These are phyloP conservation scores for Nemania serpens DNA, from an alignment of 2,329 filamentous ascomycete species.

Conservation along the genomic window DNA sequence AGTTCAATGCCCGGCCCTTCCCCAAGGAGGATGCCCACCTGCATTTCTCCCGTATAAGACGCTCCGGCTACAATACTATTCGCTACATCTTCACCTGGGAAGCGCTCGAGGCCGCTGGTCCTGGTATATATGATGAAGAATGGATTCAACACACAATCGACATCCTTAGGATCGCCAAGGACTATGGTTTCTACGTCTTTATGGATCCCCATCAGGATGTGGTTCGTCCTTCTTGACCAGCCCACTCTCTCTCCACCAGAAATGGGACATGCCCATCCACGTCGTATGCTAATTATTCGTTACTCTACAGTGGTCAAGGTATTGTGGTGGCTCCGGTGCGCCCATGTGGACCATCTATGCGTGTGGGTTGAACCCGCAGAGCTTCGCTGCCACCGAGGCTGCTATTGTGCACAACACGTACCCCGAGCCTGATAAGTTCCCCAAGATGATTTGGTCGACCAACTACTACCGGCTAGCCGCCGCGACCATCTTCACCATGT, in stretches of 20 bases:
- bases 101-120: constrained; percentile 91
- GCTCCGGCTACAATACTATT: constrained; percentile 95
- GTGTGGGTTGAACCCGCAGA: constrained; percentile 84
- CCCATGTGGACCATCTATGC: constrained; percentile 98
- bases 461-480: constrained; percentile 90
- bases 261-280: not conserved
- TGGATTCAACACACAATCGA: constrained; percentile 92
- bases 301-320: constrained; percentile 77
- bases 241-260: not conserved
- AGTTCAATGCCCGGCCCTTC: constrained; percentile 87
- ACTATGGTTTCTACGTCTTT: constrained; percentile 93
- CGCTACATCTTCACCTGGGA: constrained; percentile 99
- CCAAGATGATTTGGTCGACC: constrained; percentile 99
- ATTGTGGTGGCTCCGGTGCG: constrained; percentile 91
- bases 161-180: constrained; percentile 79
- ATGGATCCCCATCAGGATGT: constrained; percentile 99
- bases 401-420: constrained; percentile 95
- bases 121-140: constrained; percentile 89
- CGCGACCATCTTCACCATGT: constrained; percentile 91
- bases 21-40: constrained; percentile 77
- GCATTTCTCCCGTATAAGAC: constrained; percentile 84
- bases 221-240: constrained; percentile 53
- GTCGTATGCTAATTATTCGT: constrained; percentile 34
- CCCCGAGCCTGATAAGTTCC: constrained; percentile 80
- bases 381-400: constrained; percentile 84